phyloP scores from a whole-genome alignment of 805 yeast genomes.

The Brettanomyces anomalus region DNA sequence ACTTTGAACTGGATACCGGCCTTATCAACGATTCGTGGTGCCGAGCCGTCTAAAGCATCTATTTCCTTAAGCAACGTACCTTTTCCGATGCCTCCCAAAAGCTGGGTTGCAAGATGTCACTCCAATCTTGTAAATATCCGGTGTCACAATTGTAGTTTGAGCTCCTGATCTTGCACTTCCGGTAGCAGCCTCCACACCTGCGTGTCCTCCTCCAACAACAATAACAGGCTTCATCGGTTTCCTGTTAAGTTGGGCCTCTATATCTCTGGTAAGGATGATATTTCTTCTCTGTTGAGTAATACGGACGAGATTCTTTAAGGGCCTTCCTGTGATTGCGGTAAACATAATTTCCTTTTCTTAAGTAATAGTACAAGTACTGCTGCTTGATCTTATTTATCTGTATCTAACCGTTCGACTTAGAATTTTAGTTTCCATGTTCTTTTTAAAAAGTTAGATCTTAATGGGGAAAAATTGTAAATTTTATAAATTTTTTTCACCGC shows the following conservation, averaged over 20 bases:
- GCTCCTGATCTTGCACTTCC: conserved; percentile 85
- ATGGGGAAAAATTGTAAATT: too few species aligned
- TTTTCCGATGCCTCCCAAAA: conserved; percentile 97
- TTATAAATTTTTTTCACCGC: too few species aligned
- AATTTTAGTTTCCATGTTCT: background rate
- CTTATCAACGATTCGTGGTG: conserved; percentile 75
- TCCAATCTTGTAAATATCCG: conserved; percentile 67
- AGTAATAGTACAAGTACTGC: background rate
- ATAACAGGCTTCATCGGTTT: conserved; percentile 52
- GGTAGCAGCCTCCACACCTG: conserved; percentile 96
- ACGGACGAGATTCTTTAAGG: background rate
- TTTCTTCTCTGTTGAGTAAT: conserved; percentile 7
- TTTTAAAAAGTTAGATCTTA: too few species aligned
- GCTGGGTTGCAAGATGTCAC: conserved; percentile 95
- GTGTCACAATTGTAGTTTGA: conserved; percentile 66
- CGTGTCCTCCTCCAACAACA: conserved; percentile 97
- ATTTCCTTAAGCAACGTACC: conserved; percentile 89
- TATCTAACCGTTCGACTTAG: too few species aligned
- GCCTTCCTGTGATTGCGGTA: background rate
- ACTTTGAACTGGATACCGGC: conserved; percentile 92
- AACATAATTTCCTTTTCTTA: background rate
- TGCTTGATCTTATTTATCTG: background rate
- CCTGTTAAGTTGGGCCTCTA: conserved; percentile 21
- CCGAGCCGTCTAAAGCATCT: conserved; percentile 93
- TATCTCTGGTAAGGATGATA: conserved; percentile 28